Conservation (phyloP, 768 basidiomycete genomes). For the Kwoniella europaea region DNA sequence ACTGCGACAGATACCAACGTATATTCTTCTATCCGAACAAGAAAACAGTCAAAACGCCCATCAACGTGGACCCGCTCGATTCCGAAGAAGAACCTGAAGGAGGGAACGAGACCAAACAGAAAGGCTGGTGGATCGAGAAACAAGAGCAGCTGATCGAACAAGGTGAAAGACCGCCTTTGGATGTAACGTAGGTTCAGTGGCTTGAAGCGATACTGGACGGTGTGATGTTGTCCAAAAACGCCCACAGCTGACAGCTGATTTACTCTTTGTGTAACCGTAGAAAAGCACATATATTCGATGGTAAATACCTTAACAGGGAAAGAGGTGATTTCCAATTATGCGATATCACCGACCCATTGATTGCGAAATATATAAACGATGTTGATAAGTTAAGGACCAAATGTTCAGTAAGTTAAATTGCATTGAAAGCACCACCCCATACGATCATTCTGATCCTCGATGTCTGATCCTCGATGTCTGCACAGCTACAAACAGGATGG, state of each 20-base stretch:
- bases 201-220: not conserved
- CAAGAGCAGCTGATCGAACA: conserved; percentile 31
- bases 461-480: not conserved
- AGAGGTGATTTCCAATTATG: conserved; percentile 92
- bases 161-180: conserved; percentile 34
- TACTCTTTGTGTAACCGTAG: conserved; percentile 28
- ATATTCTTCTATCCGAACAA: conserved; percentile 75
- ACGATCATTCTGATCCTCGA: too few relatives aligned
- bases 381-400: conserved; percentile 70
- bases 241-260: not conserved
- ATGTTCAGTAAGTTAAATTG: conserved; percentile 69
- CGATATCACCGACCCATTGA: conserved; percentile 85
- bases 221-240: too few relatives aligned
- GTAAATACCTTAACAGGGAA: conserved; percentile 75
- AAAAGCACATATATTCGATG: conserved; percentile 87
- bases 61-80: conserved; percentile 25
- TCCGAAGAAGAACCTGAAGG: conserved; percentile 34
- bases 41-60: conserved; percentile 63
- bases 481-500: conserved; percentile 70
- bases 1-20: conserved; percentile 75
- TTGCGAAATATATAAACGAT: conserved; percentile 79
- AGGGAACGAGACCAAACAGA: conserved; percentile 17
- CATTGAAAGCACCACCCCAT: not conserved
- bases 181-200: conserved; percentile 33
- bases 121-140: conserved; percentile 36